A percentile compares a stretch with the other conserved stretches of the same genome.
These are phyloP conservation scores for Rossbeevera mucosa DNA, from an alignment of 768 basidiomycete species.

Conservation along the genomic window DNA sequence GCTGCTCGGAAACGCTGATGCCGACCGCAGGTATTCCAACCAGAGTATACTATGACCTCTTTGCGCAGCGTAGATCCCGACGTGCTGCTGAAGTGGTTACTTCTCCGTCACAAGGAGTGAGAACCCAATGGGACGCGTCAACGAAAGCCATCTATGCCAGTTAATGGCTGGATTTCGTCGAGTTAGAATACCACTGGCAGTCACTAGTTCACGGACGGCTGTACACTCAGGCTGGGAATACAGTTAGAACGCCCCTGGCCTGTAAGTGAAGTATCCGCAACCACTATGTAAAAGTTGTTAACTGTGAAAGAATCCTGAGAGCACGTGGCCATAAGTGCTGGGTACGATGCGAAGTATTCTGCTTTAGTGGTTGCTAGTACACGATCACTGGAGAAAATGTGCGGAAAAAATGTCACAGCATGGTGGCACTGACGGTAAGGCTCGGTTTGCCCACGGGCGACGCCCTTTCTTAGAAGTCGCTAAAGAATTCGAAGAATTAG, in stretches of 20 bases:
- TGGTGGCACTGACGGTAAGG: conserved; percentile 11
- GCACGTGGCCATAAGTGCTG: not conserved
- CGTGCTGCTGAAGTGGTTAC: not conserved
- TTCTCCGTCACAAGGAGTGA: not conserved
- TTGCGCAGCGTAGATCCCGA: too few relatives aligned
- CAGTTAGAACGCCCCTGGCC: not conserved
- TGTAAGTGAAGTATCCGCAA: not conserved
- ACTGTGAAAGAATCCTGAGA: not conserved
- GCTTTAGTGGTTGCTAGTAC: not conserved
- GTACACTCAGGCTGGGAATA: not conserved
- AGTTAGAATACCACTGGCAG: too few relatives aligned
- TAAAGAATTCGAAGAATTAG: conserved; percentile 1
- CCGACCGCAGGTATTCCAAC: too few relatives aligned
- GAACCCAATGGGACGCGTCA: not conserved
- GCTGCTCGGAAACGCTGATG: too few relatives aligned
- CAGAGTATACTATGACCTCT: too few relatives aligned
- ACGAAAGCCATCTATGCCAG: not conserved
- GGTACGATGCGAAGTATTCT: not conserved
- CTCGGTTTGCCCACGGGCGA: not conserved
- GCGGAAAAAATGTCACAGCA: not conserved
- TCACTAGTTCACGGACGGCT: not conserved
- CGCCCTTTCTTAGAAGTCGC: conserved; percentile 7
- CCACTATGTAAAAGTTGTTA: not conserved
- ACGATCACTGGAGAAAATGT: not conserved
- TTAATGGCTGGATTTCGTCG: not conserved